Evolutionary conservation across 164 flowering plant genomes (phyloP).

Genomic region (Nymphaea colorata): DNA sequence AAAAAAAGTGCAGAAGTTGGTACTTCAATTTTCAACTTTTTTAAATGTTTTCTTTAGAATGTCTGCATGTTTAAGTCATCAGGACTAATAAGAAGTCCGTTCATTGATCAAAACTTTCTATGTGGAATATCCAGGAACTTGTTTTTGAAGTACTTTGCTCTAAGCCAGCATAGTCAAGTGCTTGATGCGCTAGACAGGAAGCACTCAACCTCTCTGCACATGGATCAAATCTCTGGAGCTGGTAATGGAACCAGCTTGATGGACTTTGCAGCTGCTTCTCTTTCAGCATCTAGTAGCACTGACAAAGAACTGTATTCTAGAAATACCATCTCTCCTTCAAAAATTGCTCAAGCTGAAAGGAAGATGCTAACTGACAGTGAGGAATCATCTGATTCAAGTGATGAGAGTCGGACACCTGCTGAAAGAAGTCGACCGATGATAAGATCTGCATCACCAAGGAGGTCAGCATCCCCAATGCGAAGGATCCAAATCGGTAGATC

Average conservation of each 20-base stretch:
- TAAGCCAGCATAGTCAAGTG: constrained; percentile 18
- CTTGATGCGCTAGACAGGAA: constrained; percentile 12
- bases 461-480: constrained; percentile 92
- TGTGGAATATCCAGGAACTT: constrained; percentile 29
- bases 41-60: too few relatives aligned
- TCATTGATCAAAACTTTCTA: too few relatives aligned
- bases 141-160: constrained; percentile 28
- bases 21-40: too few relatives aligned
- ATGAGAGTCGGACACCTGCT: constrained; percentile 28
- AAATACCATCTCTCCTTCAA: constrained; percentile 66
- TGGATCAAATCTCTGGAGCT: background rate
- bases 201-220: constrained; percentile 2
- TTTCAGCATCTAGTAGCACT: background rate
- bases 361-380: constrained; percentile 53
- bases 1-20: too few relatives aligned
- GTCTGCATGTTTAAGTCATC: too few relatives aligned
- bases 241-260: background rate
- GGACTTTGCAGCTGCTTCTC: background rate
- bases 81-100: too few relatives aligned
- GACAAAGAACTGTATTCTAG: constrained; percentile 3
- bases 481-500: constrained; percentile 75
- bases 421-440: constrained; percentile 66
- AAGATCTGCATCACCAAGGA: constrained; percentile 67
- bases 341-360: constrained; percentile 58
- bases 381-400: constrained; percentile 55